phyloP scores from a whole-genome alignment of 2,329 filamentous ascomycete genomes.

The Zymoseptoria crescenta region DNA sequence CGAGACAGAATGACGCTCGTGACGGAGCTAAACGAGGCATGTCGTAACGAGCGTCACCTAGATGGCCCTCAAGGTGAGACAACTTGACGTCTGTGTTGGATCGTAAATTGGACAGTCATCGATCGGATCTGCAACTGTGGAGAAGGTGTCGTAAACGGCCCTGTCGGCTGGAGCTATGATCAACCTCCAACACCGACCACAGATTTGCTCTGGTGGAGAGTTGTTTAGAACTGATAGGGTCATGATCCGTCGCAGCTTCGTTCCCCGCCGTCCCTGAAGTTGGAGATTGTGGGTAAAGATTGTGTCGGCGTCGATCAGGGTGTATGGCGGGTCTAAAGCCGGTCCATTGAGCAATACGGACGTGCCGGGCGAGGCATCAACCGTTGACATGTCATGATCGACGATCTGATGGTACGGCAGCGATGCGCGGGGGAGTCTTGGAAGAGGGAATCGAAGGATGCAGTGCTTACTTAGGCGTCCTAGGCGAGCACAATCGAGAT shows the following conservation, averaged over 20 bases:
- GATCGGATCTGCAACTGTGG: background rate
- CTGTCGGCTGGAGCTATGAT: background rate
- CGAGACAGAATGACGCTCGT: background rate
- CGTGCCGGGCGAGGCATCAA: background rate
- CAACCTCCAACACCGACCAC: background rate
- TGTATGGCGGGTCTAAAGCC: background rate
- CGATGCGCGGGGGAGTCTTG: background rate
- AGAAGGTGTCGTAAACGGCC: background rate
- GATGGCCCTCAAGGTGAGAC: background rate
- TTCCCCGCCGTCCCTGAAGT: background rate
- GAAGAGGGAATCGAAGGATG: background rate
- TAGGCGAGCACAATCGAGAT: background rate
- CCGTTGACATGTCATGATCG: background rate
- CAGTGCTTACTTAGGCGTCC: background rate
- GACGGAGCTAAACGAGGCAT: background rate
- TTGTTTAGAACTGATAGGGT: background rate
- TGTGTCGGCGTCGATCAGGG: background rate
- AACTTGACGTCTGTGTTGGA: background rate
- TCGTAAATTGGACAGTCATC: background rate
- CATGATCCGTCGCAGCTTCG: background rate
- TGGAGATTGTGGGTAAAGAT: background rate
- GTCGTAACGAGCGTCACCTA: background rate
- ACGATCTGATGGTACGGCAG: background rate
- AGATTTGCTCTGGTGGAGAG: background rate
- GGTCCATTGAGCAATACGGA: background rate